These are phyloP conservation scores for Ricinus communis DNA, from an alignment of 345 rosid genomes.

Conservation along the genomic window DNA sequence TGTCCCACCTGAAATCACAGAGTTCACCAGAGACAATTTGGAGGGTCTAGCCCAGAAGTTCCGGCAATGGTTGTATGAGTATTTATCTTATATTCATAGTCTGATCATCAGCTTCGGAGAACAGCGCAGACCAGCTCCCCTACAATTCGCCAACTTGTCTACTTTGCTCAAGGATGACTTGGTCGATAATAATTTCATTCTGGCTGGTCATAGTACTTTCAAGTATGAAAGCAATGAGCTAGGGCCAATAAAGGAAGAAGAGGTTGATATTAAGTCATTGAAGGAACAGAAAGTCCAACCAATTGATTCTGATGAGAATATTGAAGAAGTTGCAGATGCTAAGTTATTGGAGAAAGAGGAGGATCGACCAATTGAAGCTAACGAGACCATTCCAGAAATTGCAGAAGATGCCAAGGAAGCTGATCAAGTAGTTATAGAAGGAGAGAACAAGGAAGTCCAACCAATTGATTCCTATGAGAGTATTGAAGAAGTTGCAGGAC, in stretches of 20 bases:
- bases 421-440: neutral
- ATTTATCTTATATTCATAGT: slow-evolving; percentile 33
- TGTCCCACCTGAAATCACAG: slow-evolving; percentile 43
- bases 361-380: slow-evolving; percentile 2
- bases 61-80: slow-evolving; percentile 35
- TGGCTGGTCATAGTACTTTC: slow-evolving; percentile 18
- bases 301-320: slow-evolving; percentile 6
- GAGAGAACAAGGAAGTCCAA: neutral
- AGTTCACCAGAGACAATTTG: slow-evolving; percentile 34
- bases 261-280: neutral
- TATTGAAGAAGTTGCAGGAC: slow-evolving; percentile 1
- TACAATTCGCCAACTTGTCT: slow-evolving; percentile 60
- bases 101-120: slow-evolving; percentile 34
- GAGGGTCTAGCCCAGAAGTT: slow-evolving; percentile 36
- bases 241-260: slow-evolving; percentile 11
- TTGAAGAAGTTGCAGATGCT: slow-evolving; percentile 1
- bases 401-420: neutral
- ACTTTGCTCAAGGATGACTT: slow-evolving; percentile 32
- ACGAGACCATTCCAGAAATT: slow-evolving; percentile 1
- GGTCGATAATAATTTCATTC: slow-evolving; percentile 23
- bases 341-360: neutral
- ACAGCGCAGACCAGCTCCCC: slow-evolving; percentile 23
- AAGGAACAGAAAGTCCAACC: too few species aligned
- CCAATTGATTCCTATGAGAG: too few species aligned
- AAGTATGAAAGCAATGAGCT: slow-evolving; percentile 8